Evolutionary conservation across 2,329 filamentous ascomycete species (phyloP), one percentile per base, ranked within the genome.

Genomic region (Sporothrix brunneoviolacea): DNA sequence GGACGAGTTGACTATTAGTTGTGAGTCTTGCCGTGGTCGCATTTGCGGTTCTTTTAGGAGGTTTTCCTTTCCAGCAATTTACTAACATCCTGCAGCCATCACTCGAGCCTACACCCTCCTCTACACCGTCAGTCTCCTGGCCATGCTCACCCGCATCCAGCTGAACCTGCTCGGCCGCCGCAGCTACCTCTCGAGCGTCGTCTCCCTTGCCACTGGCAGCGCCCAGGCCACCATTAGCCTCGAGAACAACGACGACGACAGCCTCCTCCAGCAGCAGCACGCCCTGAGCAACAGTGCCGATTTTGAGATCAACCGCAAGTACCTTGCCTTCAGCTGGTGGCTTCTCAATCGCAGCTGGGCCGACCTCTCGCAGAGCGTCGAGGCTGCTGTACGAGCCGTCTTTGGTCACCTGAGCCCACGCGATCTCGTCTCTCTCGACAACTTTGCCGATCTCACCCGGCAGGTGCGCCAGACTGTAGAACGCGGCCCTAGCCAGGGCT

Each of bases 321-420:
- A 97, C 64, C 75, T 98, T 43, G 94, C 91, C 36, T 95, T 97
- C 66, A 95, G 89, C 69, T 98, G 93, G 93, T 98, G 91, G 91
- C 72, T 98, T 41, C 75, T 98, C 42, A 91, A 98, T 68, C 82
- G 82, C 57, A 93, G 93, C 38, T 97, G 90, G 83, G 81, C 83
- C 57, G 82, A 90, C 52, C 72, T 97, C 51, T 85, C 90, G 77
- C 75, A 82, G 51, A 86, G 84, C 56, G 91, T 98, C 42, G 83
- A 90, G 63, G 72, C 74, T n/a, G 90, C 90, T 4, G 93, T 98
- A 21, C 84, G 85, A 59, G 86, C 94, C 48, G 86, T 91, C 21
- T 97, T 96, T 66, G 88, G 89, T n/a, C 76, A 81, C 55, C 73
- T 96, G 44, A 95, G 90, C 65, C 91, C 91, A 2, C 82, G 91